These are phyloP conservation scores for Colletotrichum kahawae DNA, from an alignment of 2,329 filamentous ascomycete species.

Conservation along the genomic window DNA sequence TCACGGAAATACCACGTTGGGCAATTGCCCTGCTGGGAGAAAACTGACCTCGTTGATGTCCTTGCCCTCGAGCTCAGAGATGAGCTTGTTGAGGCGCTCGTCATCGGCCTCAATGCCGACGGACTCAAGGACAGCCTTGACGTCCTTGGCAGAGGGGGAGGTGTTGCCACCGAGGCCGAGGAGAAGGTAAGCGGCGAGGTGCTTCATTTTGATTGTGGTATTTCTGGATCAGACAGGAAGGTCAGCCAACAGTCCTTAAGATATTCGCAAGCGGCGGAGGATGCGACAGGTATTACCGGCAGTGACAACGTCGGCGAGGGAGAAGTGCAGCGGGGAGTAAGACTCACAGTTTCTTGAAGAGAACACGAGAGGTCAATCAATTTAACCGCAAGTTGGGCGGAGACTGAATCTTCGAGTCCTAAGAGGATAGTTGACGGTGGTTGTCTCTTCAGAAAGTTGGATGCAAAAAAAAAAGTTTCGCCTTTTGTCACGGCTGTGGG, in stretches of 20 bases:
- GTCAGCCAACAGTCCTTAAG: constrained; percentile 25
- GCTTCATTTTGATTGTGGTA: constrained; percentile 86
- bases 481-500: constrained; percentile 23
- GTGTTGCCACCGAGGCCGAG: constrained; percentile 92
- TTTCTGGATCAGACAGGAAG: constrained; percentile 27
- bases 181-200: constrained; percentile 99
- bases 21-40: not conserved
- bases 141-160: constrained; percentile 82
- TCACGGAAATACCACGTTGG: not conserved
- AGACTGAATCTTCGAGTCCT: constrained; percentile 99
- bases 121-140: constrained; percentile 88
- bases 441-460: constrained; percentile 22
- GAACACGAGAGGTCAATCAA: constrained; percentile 98
- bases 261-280: not conserved
- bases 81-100: constrained; percentile 84
- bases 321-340: not conserved
- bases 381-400: constrained; percentile 98
- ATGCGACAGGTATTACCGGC: not conserved
- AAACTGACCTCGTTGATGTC: constrained; percentile 84
- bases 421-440: constrained; percentile 31
- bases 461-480: constrained; percentile 30
- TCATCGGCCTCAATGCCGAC: constrained; percentile 94
- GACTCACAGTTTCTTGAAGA: constrained; percentile 42
- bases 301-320: not conserved
- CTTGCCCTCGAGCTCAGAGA: constrained; percentile 92